Evolutionary conservation across 2,329 filamentous ascomycete genomes (phyloP).

Genomic region (Aspergillus phoenicis): DNA sequence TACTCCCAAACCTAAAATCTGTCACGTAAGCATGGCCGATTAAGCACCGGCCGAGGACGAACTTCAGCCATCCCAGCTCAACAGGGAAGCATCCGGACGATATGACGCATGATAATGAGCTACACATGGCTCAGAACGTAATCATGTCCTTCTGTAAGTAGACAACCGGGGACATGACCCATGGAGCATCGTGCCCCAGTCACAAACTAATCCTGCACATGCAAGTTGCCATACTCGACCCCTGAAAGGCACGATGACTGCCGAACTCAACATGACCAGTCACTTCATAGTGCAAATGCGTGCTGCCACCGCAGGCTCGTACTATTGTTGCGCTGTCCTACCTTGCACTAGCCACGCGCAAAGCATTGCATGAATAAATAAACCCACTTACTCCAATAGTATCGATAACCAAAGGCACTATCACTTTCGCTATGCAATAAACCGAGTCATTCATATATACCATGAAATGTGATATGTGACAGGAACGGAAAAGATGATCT

Average conservation of each 20-base stretch:
- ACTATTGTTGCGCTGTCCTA: not conserved
- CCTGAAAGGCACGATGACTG: not conserved
- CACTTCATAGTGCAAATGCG: not conserved
- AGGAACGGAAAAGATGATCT: not conserved
- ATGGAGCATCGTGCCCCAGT: not conserved
- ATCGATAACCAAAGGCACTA: not conserved
- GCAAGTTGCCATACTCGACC: not conserved
- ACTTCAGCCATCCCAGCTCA: not conserved
- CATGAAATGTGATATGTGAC: not conserved
- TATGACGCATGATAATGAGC: not conserved
- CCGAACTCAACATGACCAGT: not conserved
- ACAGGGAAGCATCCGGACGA: not conserved
- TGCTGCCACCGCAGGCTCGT: not conserved
- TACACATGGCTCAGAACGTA: not conserved
- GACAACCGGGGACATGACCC: not conserved
- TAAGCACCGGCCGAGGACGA: too few relatives aligned
- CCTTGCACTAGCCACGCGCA: not conserved
- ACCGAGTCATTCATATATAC: not conserved
- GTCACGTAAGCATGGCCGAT: not conserved
- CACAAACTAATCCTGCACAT: not conserved
- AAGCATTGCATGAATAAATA: not conserved
- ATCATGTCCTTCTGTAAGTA: not conserved
- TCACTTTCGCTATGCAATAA: conserved; percentile 1
- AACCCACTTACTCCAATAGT: conserved; percentile 2
- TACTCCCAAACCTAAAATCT: not conserved